A percentile compares a stretch with the other conserved stretches of the same genome.
Evolutionary conservation across 768 basidiomycete genomes (phyloP).

Genomic region (Termitomyces sp.): DNA sequence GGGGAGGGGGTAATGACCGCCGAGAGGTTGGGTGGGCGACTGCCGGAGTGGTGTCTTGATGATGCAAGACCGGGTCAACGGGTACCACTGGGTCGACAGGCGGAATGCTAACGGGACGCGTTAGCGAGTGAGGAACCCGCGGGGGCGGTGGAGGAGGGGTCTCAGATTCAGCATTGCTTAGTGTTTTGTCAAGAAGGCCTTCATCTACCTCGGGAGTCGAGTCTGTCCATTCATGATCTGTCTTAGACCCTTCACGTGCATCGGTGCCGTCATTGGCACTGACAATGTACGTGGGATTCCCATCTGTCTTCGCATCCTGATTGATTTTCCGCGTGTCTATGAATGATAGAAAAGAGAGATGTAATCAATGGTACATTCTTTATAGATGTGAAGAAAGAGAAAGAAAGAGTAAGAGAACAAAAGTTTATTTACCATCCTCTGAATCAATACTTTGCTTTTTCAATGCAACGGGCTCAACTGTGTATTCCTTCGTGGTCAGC

Average conservation of each 20-base stretch:
- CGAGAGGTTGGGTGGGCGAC: conserved; percentile 1
- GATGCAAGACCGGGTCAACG: conserved; percentile 8
- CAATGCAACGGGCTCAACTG: conserved; percentile 4
- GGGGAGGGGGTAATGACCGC: conserved; percentile 21
- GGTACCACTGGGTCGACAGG: conserved; percentile 11
- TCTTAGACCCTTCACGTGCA: conserved; percentile 14
- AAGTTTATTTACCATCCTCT: conserved; percentile 26
- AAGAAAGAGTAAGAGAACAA: conserved; percentile 19
- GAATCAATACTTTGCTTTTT: conserved; percentile 10
- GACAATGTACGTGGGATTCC: conserved; percentile 12
- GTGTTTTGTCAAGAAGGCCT: conserved; percentile 1
- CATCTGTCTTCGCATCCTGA: conserved; percentile 7
- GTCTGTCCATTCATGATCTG: conserved; percentile 3
- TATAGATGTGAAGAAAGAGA: conserved; percentile 17
- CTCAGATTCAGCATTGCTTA: conserved; percentile 9
- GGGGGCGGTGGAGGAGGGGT: conserved; percentile 19
- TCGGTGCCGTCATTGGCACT: conserved; percentile 13
- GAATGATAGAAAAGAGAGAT: conserved; percentile 10
- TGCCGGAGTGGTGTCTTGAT: background rate
- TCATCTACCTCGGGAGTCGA: conserved; percentile 6
- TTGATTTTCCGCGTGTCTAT: conserved; percentile 17
- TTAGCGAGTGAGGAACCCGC: conserved; percentile 12
- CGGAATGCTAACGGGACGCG: conserved; percentile 13
- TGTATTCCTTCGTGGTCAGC: conserved; percentile 7
- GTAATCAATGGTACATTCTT: conserved; percentile 30